phyloP scores from a whole-genome alignment of 164 flowering plant genomes.

The Dillenia suffruticosa region DNA sequence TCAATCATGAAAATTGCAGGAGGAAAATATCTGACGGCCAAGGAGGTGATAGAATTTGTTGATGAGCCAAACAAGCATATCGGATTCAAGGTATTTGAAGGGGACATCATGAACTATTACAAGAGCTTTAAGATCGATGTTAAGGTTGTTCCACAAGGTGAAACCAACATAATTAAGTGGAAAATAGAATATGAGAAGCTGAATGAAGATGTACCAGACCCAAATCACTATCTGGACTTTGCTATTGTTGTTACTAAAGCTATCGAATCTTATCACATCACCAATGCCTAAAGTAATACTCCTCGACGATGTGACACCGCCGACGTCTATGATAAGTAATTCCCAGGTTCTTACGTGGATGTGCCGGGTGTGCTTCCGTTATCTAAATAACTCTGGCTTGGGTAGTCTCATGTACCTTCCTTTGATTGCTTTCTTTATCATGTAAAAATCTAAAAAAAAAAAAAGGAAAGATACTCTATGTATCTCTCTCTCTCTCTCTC shows the following conservation, averaged over 20 bases:
- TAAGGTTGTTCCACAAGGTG: not conserved
- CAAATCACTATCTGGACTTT: not conserved
- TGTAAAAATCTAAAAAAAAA: too few relatives aligned
- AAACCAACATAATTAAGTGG: constrained; percentile 5
- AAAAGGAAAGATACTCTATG: too few relatives aligned
- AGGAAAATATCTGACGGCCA: not conserved
- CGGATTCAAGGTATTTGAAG: not conserved
- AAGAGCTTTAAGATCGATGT: not conserved
- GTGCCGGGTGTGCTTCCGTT: too few relatives aligned
- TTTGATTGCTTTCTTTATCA: too few relatives aligned
- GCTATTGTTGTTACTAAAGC: not conserved
- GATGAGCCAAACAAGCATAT: constrained; percentile 5
- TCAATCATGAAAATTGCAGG: not conserved
- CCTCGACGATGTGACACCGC: too few relatives aligned
- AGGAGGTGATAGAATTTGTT: constrained; percentile 2
- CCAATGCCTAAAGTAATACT: too few relatives aligned
- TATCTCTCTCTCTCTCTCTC: too few relatives aligned
- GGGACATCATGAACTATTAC: constrained; percentile 1
- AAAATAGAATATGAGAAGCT: constrained; percentile 7
- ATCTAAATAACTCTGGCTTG: too few relatives aligned
- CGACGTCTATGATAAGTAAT: too few relatives aligned
- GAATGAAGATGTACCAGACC: constrained; percentile 1
- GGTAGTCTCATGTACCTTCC: too few relatives aligned
- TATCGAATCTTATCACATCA: not conserved
- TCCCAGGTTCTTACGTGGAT: too few relatives aligned